Conservation (phyloP, 1,284 basidiomycete species). For the Pascua sp. region DNA sequence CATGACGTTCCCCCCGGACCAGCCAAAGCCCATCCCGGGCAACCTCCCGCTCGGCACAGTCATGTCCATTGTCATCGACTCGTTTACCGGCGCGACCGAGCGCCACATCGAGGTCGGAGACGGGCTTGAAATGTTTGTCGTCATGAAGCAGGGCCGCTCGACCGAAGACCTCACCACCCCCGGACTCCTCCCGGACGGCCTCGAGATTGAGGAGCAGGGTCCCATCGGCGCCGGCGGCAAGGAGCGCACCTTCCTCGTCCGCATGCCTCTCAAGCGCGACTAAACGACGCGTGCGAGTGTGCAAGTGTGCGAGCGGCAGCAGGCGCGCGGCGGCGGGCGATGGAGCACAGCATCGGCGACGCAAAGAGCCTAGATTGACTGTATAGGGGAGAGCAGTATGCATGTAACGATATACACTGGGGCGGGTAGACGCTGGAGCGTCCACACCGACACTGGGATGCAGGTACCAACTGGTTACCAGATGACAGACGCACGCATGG, state of each 20-base stretch:
- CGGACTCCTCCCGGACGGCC: conserved; percentile 56
- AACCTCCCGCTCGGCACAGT: conserved; percentile 78
- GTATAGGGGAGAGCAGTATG: conserved; percentile 18
- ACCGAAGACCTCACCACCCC: conserved; percentile 61
- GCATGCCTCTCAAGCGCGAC: conserved; percentile 47
- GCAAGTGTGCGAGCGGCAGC: not conserved
- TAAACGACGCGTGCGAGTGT: conserved; percentile 16
- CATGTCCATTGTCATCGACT: conserved; percentile 78
- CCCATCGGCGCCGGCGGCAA: conserved; percentile 39
- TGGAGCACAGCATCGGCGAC: not conserved
- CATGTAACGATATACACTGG: conserved; percentile 20
- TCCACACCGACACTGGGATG: no score
- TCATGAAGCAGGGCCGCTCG: conserved; percentile 66
- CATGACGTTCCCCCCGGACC: conserved; percentile 53
- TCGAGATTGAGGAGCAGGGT: conserved; percentile 50
- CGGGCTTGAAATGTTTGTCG: conserved; percentile 83
- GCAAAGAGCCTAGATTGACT: no score
- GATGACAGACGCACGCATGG: conserved; percentile 27
- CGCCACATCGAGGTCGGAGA: conserved; percentile 97
- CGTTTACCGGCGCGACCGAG: conserved; percentile 80
- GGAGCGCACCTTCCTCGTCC: conserved; percentile 45
- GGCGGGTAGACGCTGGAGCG: no score
- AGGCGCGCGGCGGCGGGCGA: not conserved
- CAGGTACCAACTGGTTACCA: conserved; percentile 12
- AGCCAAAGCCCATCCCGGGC: conserved; percentile 63